Percentiles rank a stretch among this genome's conserved stretches.
Conservation (phyloP, 2,329 filamentous ascomycete genomes). For the Fusarium metavorans region DNA sequence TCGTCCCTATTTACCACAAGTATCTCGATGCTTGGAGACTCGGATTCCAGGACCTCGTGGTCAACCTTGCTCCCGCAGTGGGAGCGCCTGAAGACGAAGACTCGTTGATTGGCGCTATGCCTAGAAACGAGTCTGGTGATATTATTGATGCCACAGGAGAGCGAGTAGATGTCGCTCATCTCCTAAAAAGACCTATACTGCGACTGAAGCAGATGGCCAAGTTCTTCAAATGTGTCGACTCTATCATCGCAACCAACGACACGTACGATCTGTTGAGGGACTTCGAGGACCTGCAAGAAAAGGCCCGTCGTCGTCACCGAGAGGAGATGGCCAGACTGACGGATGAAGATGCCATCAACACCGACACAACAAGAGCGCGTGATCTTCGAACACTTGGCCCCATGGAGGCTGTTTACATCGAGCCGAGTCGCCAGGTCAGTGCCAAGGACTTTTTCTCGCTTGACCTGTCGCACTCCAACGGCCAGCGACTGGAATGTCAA, state of each 20-base stretch:
- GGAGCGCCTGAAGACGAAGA: slow-evolving; percentile 67
- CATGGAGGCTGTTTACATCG: slow-evolving; percentile 76
- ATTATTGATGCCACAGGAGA: slow-evolving; percentile 82
- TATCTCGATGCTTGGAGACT: slow-evolving; percentile 92
- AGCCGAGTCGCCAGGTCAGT: slow-evolving; percentile 83
- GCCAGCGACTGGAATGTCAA: slow-evolving; percentile 89
- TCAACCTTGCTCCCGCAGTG: slow-evolving; percentile 84
- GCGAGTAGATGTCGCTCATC: slow-evolving; percentile 91
- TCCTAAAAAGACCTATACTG: slow-evolving; percentile 89
- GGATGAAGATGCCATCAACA: slow-evolving; percentile 87
- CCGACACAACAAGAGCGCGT: slow-evolving; percentile 83
- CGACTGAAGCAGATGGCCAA: slow-evolving; percentile 89
- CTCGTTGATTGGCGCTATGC: slow-evolving; percentile 69
- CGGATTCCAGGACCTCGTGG: slow-evolving; percentile 93
- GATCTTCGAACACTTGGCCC: slow-evolving; percentile 83
- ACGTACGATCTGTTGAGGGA: slow-evolving; percentile 55
- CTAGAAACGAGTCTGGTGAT: slow-evolving; percentile 73
- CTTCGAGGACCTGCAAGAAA: slow-evolving; percentile 80
- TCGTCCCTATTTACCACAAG: slow-evolving; percentile 82
- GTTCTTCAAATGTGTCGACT: slow-evolving; percentile 78
- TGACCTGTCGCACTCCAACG: slow-evolving; percentile 86
- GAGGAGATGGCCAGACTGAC: slow-evolving; percentile 78
- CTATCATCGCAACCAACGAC: slow-evolving; percentile 62
- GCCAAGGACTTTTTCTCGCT: slow-evolving; percentile 93
- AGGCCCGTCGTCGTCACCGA: slow-evolving; percentile 73